phyloP scores from a whole-genome alignment of 495 filamentous ascomycete genomes.

The Lichenothelia convexa region DNA sequence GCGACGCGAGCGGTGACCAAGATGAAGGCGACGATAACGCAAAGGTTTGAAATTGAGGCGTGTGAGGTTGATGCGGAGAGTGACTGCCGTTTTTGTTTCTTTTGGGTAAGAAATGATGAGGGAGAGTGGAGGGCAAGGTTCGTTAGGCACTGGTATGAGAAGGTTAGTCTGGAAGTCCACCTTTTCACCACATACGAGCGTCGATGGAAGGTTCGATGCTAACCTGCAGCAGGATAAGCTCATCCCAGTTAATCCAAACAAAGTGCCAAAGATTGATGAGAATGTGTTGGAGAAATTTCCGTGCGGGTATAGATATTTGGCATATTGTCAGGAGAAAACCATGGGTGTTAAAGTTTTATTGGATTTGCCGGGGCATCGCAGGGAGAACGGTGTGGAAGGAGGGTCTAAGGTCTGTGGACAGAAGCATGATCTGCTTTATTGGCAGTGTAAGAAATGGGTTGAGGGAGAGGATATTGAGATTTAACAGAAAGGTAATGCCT shows the following conservation, averaged over 20 bases:
- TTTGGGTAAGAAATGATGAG: constrained; percentile 13
- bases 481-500: no score
- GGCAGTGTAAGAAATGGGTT: constrained; percentile 28
- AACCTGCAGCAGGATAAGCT: no score
- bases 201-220: no score
- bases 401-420: constrained; percentile 17
- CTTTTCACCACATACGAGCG: no score
- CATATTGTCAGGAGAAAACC: constrained; percentile 29
- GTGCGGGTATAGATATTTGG: constrained; percentile 19
- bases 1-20: constrained; percentile 14
- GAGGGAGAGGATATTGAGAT: constrained; percentile 26
- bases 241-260: constrained; percentile 8
- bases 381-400: constrained; percentile 13
- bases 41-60: constrained; percentile 12
- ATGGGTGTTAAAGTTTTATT: constrained; percentile 24
- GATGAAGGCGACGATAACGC: constrained; percentile 18
- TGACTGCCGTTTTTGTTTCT: constrained; percentile 16
- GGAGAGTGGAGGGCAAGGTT: constrained; percentile 10
- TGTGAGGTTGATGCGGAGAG: constrained; percentile 15
- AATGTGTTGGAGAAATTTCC: constrained; percentile 9
- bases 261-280: constrained; percentile 10
- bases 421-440: constrained; percentile 30
- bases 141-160: constrained; percentile 16
- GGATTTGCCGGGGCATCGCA: constrained; percentile 30
- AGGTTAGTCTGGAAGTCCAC: no score